These are phyloP conservation scores for Magnaporthiopsis incrustans DNA, from an alignment of 2,329 filamentous ascomycete genomes.

Conservation along the genomic window DNA sequence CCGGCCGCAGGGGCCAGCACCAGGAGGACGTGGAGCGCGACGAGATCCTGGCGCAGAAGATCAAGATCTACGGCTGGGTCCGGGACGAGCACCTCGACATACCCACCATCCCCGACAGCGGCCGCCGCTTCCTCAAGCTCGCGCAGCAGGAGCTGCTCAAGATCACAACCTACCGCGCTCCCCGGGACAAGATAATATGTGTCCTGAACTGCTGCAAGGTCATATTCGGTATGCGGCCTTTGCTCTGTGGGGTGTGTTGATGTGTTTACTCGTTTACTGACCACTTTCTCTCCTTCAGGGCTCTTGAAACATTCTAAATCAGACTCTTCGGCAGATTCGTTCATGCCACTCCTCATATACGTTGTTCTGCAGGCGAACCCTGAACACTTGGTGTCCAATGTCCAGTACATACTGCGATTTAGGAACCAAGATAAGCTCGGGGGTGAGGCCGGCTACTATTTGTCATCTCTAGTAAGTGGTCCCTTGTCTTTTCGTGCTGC, in stretches of 20 bases:
- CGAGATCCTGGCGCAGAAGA: conserved; percentile 92
- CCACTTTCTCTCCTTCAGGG: conserved; percentile 36
- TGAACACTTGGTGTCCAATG: conserved; percentile 91
- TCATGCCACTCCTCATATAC: conserved; percentile 91
- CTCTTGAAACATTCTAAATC: conserved; percentile 85
- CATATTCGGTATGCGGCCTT: conserved; percentile 66
- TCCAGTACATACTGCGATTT: conserved; percentile 96
- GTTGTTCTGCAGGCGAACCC: conserved; percentile 92
- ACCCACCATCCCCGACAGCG: conserved; percentile 72
- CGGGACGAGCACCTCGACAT: conserved; percentile 92
- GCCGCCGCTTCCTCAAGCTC: conserved; percentile 76
- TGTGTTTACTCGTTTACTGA: too few species aligned
- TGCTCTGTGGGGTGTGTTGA: not conserved
- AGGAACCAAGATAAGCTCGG: conserved; percentile 94
- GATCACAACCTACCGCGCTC: conserved; percentile 95
- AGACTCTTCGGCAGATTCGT: conserved; percentile 92
- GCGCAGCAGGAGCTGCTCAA: conserved; percentile 94
- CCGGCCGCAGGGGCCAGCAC: conserved; percentile 87
- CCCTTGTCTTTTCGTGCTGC: not conserved
- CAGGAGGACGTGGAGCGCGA: conserved; percentile 97
- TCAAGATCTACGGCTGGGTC: conserved; percentile 94
- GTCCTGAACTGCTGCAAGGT: conserved; percentile 99
- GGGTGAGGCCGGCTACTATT: conserved; percentile 96
- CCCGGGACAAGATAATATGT: conserved; percentile 96
- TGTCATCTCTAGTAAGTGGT: conserved; percentile 70